These are phyloP conservation scores for Arctostaphylos glauca DNA, from an alignment of 148 eudicot species.

Conservation along the genomic window DNA sequence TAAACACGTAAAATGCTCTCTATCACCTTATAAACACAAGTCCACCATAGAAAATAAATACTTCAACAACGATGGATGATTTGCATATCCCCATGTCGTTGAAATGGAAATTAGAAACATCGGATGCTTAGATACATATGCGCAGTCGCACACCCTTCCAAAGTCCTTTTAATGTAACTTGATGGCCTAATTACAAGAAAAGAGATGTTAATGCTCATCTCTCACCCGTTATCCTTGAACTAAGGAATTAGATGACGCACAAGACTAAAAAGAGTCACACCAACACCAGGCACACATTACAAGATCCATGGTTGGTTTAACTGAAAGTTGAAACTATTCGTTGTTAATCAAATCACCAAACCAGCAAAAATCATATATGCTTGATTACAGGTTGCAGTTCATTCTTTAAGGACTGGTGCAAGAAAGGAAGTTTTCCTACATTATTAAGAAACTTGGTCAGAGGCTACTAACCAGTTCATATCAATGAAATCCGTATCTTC, in stretches of 20 bases:
- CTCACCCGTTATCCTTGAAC: neutral
- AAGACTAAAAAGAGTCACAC: neutral
- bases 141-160: too few species aligned
- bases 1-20: neutral
- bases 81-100: neutral
- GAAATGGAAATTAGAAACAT: neutral
- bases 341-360: slow-evolving; percentile 17
- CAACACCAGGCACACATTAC: neutral
- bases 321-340: neutral
- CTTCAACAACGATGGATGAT: neutral
- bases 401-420: neutral
- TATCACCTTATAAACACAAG: neutral
- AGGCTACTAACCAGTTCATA: slow-evolving; percentile 82
- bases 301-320: neutral
- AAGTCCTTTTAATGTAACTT: too few species aligned
- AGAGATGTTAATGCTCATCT: neutral
- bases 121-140: neutral
- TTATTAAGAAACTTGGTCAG: slow-evolving; percentile 17
- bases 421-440: slow-evolving; percentile 17
- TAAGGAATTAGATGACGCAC: neutral
- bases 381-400: neutral
- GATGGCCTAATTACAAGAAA: neutral
- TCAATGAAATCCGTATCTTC: slow-evolving; percentile 74
- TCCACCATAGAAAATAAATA: neutral
- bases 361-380: slow-evolving; percentile 15